Evolutionary conservation across 768 basidiomycete genomes (phyloP).

Genomic region (Chalciporus piperatus): DNA sequence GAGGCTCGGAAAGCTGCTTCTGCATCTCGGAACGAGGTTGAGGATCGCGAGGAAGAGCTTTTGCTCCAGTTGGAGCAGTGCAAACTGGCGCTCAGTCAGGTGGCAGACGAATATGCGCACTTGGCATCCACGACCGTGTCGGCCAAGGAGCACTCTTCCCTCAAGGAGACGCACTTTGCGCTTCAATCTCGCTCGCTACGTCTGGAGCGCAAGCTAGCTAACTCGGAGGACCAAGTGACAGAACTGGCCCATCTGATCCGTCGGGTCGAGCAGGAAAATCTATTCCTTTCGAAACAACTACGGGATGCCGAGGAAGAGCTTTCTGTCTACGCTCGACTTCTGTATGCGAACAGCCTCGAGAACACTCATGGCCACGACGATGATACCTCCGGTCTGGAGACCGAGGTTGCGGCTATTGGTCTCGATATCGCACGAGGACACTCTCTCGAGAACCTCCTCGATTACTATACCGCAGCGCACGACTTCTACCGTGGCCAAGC

Average conservation of each 20-base stretch:
- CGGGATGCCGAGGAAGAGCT: slow-evolving; percentile 17
- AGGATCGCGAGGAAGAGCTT: slow-evolving; percentile 43
- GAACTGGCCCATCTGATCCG: slow-evolving; percentile 65
- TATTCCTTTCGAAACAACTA: slow-evolving; percentile 33
- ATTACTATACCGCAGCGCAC: slow-evolving; percentile 23
- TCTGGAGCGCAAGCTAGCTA: slow-evolving; percentile 65
- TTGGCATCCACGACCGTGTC: slow-evolving; percentile 46
- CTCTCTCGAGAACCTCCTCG: slow-evolving; percentile 8
- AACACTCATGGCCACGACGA: neutral
- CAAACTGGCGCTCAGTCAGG: slow-evolving; percentile 41
- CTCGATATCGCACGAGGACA: slow-evolving; percentile 18
- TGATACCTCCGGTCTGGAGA: slow-evolving; percentile 14
- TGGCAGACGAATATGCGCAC: slow-evolving; percentile 54
- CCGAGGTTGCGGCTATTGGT: slow-evolving; percentile 11
- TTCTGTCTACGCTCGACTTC: slow-evolving; percentile 9
- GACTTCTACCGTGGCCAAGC: slow-evolving; percentile 38
- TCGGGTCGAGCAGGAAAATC: slow-evolving; percentile 51
- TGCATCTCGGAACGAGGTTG: slow-evolving; percentile 30
- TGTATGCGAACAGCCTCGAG: slow-evolving; percentile 7
- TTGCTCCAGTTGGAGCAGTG: slow-evolving; percentile 51
- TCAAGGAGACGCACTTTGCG: slow-evolving; percentile 40
- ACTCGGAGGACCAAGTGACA: slow-evolving; percentile 62
- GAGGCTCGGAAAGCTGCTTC: slow-evolving; percentile 33
- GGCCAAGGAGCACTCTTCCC: slow-evolving; percentile 31
- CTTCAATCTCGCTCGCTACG: slow-evolving; percentile 46